phyloP scores from a whole-genome alignment of 164 flowering plant species.

The Nymphaea colorata region DNA sequence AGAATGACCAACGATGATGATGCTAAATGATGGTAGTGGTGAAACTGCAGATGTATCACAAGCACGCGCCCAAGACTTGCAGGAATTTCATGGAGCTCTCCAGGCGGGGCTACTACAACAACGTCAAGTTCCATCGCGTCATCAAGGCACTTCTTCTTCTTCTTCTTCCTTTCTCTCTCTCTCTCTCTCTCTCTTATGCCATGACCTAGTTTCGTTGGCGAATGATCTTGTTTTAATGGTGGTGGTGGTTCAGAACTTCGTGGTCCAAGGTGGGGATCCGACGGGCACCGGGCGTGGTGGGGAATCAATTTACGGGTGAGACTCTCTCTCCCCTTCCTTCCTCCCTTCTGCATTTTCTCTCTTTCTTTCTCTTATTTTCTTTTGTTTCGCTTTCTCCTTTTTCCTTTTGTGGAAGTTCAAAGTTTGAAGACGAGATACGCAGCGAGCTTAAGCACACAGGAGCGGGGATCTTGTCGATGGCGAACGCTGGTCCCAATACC shows the following conservation, averaged over 20 bases:
- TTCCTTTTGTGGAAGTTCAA: constrained; percentile 24
- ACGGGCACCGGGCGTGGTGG: constrained; percentile 98
- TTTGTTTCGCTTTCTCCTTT: neutral
- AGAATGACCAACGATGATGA: neutral
- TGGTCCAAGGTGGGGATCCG: constrained; percentile 99
- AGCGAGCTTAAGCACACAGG: constrained; percentile 91
- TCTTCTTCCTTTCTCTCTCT: neutral
- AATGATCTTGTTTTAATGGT: neutral
- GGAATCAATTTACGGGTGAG: constrained; percentile 88
- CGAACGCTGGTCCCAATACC: constrained; percentile 96
- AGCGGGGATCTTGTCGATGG: constrained; percentile 96
- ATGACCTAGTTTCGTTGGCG: neutral
- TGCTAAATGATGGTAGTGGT: neutral
- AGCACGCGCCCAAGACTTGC: constrained; percentile 90
- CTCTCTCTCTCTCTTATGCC: neutral
- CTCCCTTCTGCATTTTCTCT: neutral
- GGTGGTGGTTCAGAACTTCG: constrained; percentile 49
- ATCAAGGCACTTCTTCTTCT: constrained; percentile 46
- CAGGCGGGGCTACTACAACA: constrained; percentile 78
- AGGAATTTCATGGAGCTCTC: constrained; percentile 87
- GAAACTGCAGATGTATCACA: constrained; percentile 53
- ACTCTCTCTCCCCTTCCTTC: neutral
- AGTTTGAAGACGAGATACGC: constrained; percentile 88
- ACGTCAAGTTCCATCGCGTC: constrained; percentile 78
- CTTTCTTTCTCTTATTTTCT: neutral